Evolutionary conservation across 225 moss, liverwort and hornwort genomes (phyloP).

Genomic region (Pseudoscleropodium purum): DNA sequence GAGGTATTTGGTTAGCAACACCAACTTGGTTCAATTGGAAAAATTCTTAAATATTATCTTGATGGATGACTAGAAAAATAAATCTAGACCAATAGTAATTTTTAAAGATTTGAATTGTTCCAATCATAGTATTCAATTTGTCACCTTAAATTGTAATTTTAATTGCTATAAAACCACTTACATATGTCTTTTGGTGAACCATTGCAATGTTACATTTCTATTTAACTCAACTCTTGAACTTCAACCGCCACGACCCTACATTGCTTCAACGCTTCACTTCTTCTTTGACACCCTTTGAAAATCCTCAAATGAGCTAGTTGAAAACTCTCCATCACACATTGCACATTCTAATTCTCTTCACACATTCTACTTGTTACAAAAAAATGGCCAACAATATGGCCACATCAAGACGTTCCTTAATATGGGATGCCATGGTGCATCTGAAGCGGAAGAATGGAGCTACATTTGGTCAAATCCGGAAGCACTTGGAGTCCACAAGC

Average conservation of each 20-base stretch:
- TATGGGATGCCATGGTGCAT: constrained; percentile 8
- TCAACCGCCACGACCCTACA: not conserved
- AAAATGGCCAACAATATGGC: not conserved
- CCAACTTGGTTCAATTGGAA: not conserved
- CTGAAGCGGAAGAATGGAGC: constrained; percentile 7
- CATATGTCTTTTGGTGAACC: not conserved
- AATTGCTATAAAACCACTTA: not conserved
- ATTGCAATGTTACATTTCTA: not conserved
- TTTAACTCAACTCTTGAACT: not conserved
- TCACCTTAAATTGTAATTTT: rapidly evolving
- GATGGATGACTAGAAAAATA: not conserved
- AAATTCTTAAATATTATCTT: not conserved
- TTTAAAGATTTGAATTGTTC: not conserved
- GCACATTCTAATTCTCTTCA: not conserved
- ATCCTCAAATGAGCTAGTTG: not conserved
- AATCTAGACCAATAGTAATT: not conserved
- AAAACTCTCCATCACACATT: not conserved
- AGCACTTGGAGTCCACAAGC: not conserved
- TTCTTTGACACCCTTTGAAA: not conserved
- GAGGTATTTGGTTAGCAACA: rapidly evolving
- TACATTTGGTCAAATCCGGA: not conserved
- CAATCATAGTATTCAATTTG: not conserved
- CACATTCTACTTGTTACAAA: not conserved
- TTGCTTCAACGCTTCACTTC: not conserved
- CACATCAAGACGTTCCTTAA: not conserved